These are phyloP conservation scores for Citropsis articulata DNA, from an alignment of 345 rosid genomes.

Conservation along the genomic window DNA sequence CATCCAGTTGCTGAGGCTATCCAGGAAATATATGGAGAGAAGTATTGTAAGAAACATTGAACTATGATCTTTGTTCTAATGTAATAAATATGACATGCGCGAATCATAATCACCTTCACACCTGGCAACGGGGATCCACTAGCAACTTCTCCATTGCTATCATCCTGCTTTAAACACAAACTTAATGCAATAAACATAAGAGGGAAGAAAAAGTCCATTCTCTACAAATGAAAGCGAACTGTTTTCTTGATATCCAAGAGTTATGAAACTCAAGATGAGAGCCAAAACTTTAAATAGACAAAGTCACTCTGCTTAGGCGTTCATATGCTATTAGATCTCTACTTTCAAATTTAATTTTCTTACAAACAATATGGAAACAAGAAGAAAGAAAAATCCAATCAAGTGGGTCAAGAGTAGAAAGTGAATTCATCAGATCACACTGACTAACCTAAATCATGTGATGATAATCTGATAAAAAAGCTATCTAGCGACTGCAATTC, in stretches of 20 bases:
- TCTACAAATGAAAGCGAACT: neutral
- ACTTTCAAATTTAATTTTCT: neutral
- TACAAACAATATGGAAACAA: neutral
- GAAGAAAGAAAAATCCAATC: neutral
- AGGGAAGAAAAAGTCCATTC: conserved; percentile 1
- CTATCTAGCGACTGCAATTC: neutral
- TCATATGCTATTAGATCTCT: neutral
- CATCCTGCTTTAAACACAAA: conserved; percentile 51
- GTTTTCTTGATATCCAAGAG: neutral
- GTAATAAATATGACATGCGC: conserved; percentile 18
- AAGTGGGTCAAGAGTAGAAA: neutral
- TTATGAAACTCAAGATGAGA: conserved; percentile 12
- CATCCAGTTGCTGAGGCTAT: conserved; percentile 80
- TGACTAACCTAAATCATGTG: neutral
- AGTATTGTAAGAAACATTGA: conserved; percentile 16
- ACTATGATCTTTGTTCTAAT: conserved; percentile 9
- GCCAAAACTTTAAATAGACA: conserved; percentile 11
- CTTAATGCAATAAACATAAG: conserved; percentile 13
- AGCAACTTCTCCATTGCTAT: conserved; percentile 54
- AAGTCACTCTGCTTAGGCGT: neutral
- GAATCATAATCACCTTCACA: conserved; percentile 71
- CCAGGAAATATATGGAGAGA: conserved; percentile 22
- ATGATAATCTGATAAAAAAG: conserved; percentile 1
- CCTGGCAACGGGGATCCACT: conserved; percentile 96
- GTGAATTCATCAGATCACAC: neutral